Conservation (phyloP, 2,329 filamentous ascomycete genomes). For the Phaeoacremonium minimum region DNA sequence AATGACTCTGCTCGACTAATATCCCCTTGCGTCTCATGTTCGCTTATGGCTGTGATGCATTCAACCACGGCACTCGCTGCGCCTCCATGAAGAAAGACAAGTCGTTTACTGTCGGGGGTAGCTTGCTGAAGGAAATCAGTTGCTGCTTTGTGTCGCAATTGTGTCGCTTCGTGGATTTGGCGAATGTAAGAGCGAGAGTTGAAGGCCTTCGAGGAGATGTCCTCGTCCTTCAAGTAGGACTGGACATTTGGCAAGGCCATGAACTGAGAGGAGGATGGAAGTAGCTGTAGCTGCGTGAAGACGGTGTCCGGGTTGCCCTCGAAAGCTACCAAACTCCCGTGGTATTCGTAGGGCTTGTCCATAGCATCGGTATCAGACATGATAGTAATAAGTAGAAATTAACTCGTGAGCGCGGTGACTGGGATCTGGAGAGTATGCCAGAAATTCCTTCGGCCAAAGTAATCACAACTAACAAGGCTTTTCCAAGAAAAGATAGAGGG, state of each 20-base stretch:
- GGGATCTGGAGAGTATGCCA: too few relatives aligned
- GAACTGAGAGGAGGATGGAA: constrained; percentile 55
- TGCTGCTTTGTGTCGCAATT: constrained; percentile 42
- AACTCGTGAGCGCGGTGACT: too few relatives aligned
- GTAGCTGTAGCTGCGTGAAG: constrained; percentile 54
- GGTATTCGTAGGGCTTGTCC: constrained; percentile 17
- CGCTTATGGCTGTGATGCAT: constrained; percentile 51
- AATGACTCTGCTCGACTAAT: constrained; percentile 42
- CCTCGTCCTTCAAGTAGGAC: constrained; percentile 34
- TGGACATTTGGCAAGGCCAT: constrained; percentile 51
- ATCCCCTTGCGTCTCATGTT: constrained; percentile 46
- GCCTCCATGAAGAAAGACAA: constrained; percentile 59
- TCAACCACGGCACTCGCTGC: constrained; percentile 47
- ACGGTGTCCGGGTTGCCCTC: constrained; percentile 53
- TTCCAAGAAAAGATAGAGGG: too few relatives aligned
- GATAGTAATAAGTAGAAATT: too few relatives aligned
- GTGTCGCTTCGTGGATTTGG: constrained; percentile 44
- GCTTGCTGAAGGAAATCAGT: constrained; percentile 44
- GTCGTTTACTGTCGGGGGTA: constrained; percentile 39
- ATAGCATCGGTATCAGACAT: too few relatives aligned
- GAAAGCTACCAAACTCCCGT: constrained; percentile 54
- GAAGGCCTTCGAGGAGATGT: constrained; percentile 23
- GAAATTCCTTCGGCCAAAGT: too few relatives aligned
- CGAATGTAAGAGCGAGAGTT: constrained; percentile 37
- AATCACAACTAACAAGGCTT: too few relatives aligned